Percentiles rank a stretch among this genome's conserved stretches.
phyloP scores from a whole-genome alignment of 1,284 basidiomycete species.

The Microbotryum scabiosae region DNA sequence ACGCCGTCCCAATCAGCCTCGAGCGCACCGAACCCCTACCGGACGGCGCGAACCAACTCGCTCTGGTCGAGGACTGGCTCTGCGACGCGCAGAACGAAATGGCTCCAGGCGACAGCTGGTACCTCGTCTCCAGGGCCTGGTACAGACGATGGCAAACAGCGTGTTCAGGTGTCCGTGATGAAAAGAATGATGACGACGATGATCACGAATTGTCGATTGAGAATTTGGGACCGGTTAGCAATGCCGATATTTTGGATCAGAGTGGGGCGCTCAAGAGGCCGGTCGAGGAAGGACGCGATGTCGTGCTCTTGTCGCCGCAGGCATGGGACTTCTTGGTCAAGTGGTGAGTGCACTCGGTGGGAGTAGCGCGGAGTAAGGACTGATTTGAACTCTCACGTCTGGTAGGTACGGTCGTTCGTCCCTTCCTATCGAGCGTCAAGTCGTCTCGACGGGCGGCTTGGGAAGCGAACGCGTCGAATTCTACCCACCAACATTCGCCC shows the following conservation, averaged over 20 bases:
- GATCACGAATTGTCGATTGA: slow-evolving; percentile 39
- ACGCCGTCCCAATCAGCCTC: too few relatives aligned
- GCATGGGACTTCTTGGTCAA: slow-evolving; percentile 61
- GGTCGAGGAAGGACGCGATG: slow-evolving; percentile 60
- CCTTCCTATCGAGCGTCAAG: slow-evolving; percentile 54
- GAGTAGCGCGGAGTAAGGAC: not conserved
- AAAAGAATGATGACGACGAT: slow-evolving; percentile 56
- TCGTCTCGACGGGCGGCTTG: slow-evolving; percentile 46
- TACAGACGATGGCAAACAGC: slow-evolving; percentile 64
- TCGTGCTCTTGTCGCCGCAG: slow-evolving; percentile 63
- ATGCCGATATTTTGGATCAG: slow-evolving; percentile 53
- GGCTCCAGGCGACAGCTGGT: slow-evolving; percentile 60
- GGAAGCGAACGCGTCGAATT: slow-evolving; percentile 53
- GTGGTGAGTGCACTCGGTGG: slow-evolving; percentile 49
- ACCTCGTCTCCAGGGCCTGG: slow-evolving; percentile 62
- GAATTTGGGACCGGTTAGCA: slow-evolving; percentile 65
- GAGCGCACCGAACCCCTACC: slow-evolving; percentile 2
- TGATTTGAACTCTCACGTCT: slow-evolving; percentile 6
- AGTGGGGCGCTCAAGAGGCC: slow-evolving; percentile 34
- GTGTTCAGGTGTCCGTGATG: slow-evolving; percentile 52
- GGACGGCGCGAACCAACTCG: slow-evolving; percentile 44
- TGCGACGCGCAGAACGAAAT: slow-evolving; percentile 45
- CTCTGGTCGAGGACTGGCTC: slow-evolving; percentile 48
- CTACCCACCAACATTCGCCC: slow-evolving; percentile 60
- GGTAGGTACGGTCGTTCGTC: slow-evolving; percentile 60